Conservation (phyloP, 2,329 filamentous ascomycete species). For the Verticillium tricorpus region DNA sequence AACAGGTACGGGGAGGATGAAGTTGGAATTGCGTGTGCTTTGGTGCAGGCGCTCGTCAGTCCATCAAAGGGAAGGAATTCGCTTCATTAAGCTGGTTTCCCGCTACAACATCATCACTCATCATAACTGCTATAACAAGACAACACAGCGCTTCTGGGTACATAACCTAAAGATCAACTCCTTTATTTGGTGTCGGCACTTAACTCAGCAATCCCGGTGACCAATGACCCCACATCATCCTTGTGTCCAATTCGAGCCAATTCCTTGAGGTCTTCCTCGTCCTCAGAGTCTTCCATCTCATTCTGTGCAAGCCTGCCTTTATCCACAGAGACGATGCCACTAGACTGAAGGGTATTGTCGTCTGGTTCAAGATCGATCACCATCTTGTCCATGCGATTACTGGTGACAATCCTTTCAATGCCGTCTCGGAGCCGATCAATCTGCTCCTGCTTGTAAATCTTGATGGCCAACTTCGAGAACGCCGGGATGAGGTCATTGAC, state of each 20-base stretch:
- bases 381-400: background rate
- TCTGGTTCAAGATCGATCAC: background rate
- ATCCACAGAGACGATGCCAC: background rate
- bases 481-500: background rate
- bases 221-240: too few species aligned
- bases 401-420: background rate
- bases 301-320: background rate
- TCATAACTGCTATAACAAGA: too few species aligned
- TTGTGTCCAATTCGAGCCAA: background rate
- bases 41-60: too few species aligned
- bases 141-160: too few species aligned
- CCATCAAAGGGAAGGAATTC: too few species aligned
- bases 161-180: too few species aligned
- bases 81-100: too few species aligned
- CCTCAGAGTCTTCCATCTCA: background rate
- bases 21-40: too few species aligned
- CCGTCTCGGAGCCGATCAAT: background rate
- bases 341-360: background rate
- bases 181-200: too few species aligned
- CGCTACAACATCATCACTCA: too few species aligned
- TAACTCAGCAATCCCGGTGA: too few species aligned
- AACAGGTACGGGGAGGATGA: too few species aligned
- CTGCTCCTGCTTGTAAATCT: conserved; percentile 1
- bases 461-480: background rate
- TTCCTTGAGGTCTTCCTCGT: background rate